Evolutionary conservation across 768 basidiomycete species (phyloP).

Genomic region (Strobilomyces echinocephalus): DNA sequence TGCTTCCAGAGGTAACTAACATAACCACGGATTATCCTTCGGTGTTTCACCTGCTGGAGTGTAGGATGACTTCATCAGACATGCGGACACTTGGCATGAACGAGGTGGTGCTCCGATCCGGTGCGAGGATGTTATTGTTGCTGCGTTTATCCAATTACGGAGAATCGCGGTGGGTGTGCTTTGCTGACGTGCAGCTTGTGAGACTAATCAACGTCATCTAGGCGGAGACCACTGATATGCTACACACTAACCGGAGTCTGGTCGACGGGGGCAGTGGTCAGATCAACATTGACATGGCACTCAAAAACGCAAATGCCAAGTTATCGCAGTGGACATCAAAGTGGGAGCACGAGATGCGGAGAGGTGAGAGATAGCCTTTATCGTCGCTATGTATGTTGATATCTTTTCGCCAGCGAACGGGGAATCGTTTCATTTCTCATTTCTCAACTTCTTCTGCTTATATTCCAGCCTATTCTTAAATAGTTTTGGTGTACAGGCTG

Average conservation of each 20-base stretch:
- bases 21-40: constrained; percentile 1
- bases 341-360: constrained; percentile 71
- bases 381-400: constrained; percentile 1
- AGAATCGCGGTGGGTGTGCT: constrained; percentile 62
- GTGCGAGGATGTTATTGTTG: constrained; percentile 77
- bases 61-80: constrained; percentile 67
- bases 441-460: constrained; percentile 71
- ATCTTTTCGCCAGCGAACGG: constrained; percentile 51
- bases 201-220: constrained; percentile 23
- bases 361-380: constrained; percentile 40
- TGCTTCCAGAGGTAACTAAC: constrained; percentile 64
- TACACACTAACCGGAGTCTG: constrained; percentile 49
- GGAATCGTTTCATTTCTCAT: constrained; percentile 69
- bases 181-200: not conserved
- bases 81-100: constrained; percentile 69
- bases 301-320: constrained; percentile 68
- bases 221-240: constrained; percentile 78
- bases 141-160: constrained; percentile 72
- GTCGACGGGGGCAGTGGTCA: constrained; percentile 47
- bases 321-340: constrained; percentile 66
- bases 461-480: constrained; percentile 80
- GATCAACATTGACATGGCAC: constrained; percentile 67
- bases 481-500: constrained; percentile 72
- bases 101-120: constrained; percentile 47
- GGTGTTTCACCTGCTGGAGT: constrained; percentile 8